Evolutionary conservation across 2,329 filamentous ascomycete species (phyloP), one percentile per base, ranked within the genome.

Genomic region (Chrysoporthe cubensis): DNA sequence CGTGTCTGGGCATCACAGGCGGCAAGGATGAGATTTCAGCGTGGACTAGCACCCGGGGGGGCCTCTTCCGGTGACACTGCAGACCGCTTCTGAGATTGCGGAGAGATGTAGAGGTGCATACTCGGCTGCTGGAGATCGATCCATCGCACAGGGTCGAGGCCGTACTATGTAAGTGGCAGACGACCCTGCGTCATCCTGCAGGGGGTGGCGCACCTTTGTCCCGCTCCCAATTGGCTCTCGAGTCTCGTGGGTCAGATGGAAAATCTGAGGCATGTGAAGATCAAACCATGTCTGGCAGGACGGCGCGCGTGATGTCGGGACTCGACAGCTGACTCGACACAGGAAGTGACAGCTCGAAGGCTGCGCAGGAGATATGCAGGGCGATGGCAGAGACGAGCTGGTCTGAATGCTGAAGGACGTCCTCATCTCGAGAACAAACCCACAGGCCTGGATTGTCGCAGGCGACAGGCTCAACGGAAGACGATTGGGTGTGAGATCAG

Each of bases 251-350:
- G 13, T 57, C 34, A 32, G n/a, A 18, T 16, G 32, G 32, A 7
- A 26, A 14, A 13, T 14, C 34, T 16, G 16, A 42, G 44, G 18
- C 67, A 69, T 69, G 67, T 69, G 67, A 69, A 66, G 60, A 69
- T 63, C 60, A 66, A 66, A 48, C 59, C 52, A 37, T 26, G 18
- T 32, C 14, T 18, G 32, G 16, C 3, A 16, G 6, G n/a, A 2
- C 16, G 2, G 0, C 13, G 59, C 60, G 52, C 34, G 46, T 62
- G 60, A 62, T 50, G 26, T 62, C 13, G 32, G 18, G 14, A 18
- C 11, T 21, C 6, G 60, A 18, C 43, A 18, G 21, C 58, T 61
- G 58, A 61, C 21, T 32, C 18, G 40, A 18, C 7, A 5, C 34
- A 40, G 21, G 21, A 48, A 37, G 42, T 44, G 43, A 48, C 43